Conservation (phyloP, 1,139 yeast genomes). For the Wickerhamiella infanticola region DNA sequence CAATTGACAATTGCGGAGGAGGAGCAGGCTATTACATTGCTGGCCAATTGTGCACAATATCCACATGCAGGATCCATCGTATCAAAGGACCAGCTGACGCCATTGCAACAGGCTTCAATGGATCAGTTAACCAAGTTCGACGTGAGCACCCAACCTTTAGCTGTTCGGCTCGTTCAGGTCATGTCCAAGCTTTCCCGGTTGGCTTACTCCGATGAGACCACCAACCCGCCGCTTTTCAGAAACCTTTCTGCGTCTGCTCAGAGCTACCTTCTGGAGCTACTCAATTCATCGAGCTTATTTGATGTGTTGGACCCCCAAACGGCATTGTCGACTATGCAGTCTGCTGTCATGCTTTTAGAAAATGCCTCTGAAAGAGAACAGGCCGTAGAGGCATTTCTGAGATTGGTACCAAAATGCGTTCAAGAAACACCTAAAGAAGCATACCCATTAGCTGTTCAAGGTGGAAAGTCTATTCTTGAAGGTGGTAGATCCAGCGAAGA, state of each 20-base stretch:
- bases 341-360: conserved; percentile 1
- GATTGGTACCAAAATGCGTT: neutral
- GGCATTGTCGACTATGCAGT: neutral
- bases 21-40: conserved; percentile 4
- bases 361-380: neutral
- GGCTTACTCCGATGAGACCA: neutral
- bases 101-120: conserved; percentile 7
- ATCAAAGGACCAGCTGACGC: conserved; percentile 7
- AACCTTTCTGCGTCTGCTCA: neutral
- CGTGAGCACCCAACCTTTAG: neutral
- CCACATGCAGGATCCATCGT: conserved; percentile 8
- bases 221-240: neutral
- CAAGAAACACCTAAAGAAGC: neutral
- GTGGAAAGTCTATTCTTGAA: neutral
- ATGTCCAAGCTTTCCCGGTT: neutral
- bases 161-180: neutral
- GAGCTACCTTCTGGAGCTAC: neutral
- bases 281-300: neutral
- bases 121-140: conserved; percentile 1
- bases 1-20: neutral
- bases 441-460: neutral
- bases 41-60: conserved; percentile 11
- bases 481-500: conserved; percentile 3
- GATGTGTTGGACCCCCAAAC: neutral
- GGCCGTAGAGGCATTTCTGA: conserved; percentile 2